Conservation (phyloP, 1,139 yeast genomes). For the Suhomyces anneliseae region DNA sequence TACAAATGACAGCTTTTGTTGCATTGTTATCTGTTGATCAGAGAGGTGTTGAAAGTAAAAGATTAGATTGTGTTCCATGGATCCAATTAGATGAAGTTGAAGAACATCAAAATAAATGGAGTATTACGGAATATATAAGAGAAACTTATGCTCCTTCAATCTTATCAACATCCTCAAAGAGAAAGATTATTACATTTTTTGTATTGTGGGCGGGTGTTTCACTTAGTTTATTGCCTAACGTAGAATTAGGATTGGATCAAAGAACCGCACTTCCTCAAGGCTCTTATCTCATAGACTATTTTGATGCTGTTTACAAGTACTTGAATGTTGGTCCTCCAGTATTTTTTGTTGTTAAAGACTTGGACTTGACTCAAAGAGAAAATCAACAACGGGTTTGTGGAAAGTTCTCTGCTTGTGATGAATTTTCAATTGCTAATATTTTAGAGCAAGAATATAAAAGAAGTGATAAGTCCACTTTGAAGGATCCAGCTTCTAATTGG, state of each 20-base stretch:
- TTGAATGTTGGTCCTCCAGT: conserved; percentile 91
- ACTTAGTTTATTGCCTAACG: conserved; percentile 63
- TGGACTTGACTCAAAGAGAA: conserved; percentile 58
- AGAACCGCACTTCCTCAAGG: conserved; percentile 81
- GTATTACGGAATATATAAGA: conserved; percentile 27
- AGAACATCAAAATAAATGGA: conserved; percentile 21
- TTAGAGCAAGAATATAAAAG: conserved; percentile 83
- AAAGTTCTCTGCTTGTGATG: conserved; percentile 78
- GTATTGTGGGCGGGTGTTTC: conserved; percentile 66
- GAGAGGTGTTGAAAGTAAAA: conserved; percentile 53
- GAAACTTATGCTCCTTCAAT: conserved; percentile 56
- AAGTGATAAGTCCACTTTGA: conserved; percentile 59
- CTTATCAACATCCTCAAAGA: conserved; percentile 46
- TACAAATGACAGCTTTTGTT: conserved; percentile 82
- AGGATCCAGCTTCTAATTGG: conserved; percentile 89
- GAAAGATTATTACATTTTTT: conserved; percentile 54
- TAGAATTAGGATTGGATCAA: conserved; percentile 84
- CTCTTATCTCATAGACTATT: conserved; percentile 79
- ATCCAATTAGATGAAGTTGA: conserved; percentile 18
- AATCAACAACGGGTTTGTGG: conserved; percentile 83
- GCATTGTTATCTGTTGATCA: conserved; percentile 73
- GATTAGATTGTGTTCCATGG: conserved; percentile 63
- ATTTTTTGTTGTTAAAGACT: conserved; percentile 70
- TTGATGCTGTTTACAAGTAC: conserved; percentile 69
- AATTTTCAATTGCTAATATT: conserved; percentile 76